Base-by-base conservation (phyloP, 139 green algal genomes). In the Pseudopediastrum boryanum region DNA sequence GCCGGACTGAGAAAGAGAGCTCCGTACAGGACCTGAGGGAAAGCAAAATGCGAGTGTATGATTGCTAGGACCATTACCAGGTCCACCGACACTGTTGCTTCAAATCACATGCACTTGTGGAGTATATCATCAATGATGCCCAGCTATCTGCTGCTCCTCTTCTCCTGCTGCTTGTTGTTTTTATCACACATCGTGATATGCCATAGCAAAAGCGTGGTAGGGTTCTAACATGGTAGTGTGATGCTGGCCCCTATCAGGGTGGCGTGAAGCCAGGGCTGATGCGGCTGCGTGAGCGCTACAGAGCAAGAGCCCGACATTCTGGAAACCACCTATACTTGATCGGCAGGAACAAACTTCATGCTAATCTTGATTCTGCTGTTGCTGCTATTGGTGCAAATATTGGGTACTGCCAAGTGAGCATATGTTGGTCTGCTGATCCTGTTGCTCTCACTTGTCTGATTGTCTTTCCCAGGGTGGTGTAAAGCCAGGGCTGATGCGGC, bases 231-330 rank as follows among this genome's bases (percentile, higher is more conserved):
- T n/a, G n/a, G n/a, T n/a, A n/a, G n/a, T n/a, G n/a, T n/a, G n/a
- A n/a, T 21, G 16, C n/a, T n/a, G n/a, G n/a, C n/a, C n/a, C n/a
- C n/a, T 7, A 21, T 25, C 87, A 94, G 89, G 89, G 87, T 48
- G 81, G 85, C 3, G 77, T 96, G 12, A 86, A 87, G 76, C 87
- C 89, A 0, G 89, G 77, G 7, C 73, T 97, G 61, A 81, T 90
- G 72, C 83, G 86, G 4, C 77, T 96, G 78, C 83, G 79, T 42
- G 92, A 96, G 42, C 48, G 33, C 2, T 93, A 93, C 81, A 69
- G 76, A 35, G 83, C 78, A 4, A 83, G 87, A 41, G 84, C 83
- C 7, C 75, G 84, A 16, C 83, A 93, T 80, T n/a, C n/a, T n/a
- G n/a, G n/a, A n/a, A n/a, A n/a, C n/a, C n/a, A n/a, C n/a, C n/a